A percentile compares a stretch with the other conserved stretches of the same genome.
Evolutionary conservation across 1,139 yeast genomes (phyloP).

Genomic region (Suhomyces panamericanus): DNA sequence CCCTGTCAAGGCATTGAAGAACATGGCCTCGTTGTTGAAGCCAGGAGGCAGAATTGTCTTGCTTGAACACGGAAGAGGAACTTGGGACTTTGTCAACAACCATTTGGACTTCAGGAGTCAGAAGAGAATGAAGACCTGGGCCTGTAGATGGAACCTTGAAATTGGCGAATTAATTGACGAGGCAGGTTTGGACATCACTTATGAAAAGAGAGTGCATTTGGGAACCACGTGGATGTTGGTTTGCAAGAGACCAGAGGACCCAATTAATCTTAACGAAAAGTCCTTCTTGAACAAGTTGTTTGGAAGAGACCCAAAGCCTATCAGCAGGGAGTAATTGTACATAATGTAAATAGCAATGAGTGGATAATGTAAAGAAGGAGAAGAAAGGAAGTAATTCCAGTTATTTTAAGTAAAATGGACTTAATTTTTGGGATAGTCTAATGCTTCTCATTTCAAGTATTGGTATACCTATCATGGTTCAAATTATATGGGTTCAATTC

Average conservation of each 20-base stretch:
- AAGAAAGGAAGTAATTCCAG: no score
- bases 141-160: slow-evolving; percentile 95
- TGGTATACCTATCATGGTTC: no score
- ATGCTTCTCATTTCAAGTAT: no score
- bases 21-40: slow-evolving; percentile 68
- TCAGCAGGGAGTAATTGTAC: slow-evolving; percentile 23
- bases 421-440: no score
- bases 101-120: slow-evolving; percentile 83
- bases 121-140: slow-evolving; percentile 87
- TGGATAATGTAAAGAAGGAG: neutral
- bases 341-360: slow-evolving; percentile 14
- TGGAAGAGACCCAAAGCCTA: slow-evolving; percentile 36
- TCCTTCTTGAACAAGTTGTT: slow-evolving; percentile 46
- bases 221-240: slow-evolving; percentile 93
- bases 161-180: slow-evolving; percentile 81
- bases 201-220: slow-evolving; percentile 76
- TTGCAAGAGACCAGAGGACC: slow-evolving; percentile 71
- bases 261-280: slow-evolving; percentile 43
- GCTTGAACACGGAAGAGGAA: slow-evolving; percentile 90
- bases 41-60: slow-evolving; percentile 91
- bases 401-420: no score
- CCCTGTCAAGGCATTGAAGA: slow-evolving; percentile 78
- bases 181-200: slow-evolving; percentile 81
- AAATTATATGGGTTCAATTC: no score
- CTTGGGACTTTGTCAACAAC: slow-evolving; percentile 73